Percentiles rank a stretch among this genome's conserved stretches.
Conservation (phyloP, 768 basidiomycete genomes). For the Boletus pseudo-olivaceus region DNA sequence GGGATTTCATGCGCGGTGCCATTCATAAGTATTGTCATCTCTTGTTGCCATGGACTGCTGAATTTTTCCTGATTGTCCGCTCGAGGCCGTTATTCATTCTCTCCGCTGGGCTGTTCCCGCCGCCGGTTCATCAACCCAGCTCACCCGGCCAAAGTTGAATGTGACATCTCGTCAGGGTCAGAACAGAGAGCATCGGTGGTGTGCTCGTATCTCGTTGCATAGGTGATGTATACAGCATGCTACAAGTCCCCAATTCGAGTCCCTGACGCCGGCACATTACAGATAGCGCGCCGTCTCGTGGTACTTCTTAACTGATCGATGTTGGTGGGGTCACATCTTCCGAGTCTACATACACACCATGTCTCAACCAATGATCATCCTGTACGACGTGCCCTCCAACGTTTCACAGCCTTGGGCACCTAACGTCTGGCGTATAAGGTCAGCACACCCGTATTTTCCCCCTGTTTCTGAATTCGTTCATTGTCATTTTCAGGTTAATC, state of each 20-base stretch:
- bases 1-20: conserved; percentile 4
- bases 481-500: conserved; percentile 48
- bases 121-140: conserved; percentile 4
- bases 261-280: neutral
- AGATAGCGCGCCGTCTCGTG: neutral
- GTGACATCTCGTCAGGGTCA: conserved; percentile 2
- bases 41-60: conserved; percentile 1
- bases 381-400: conserved; percentile 65
- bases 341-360: conserved; percentile 19
- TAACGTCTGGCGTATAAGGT: conserved; percentile 72
- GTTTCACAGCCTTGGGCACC: conserved; percentile 72
- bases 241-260: neutral
- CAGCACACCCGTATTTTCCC: conserved; percentile 4
- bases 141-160: neutral
- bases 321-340: neutral
- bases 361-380: conserved; percentile 51
- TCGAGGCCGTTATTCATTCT: neutral
- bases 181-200: conserved; percentile 12
- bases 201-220: conserved; percentile 6
- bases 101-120: neutral
- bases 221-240: conserved; percentile 12
- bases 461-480: neutral
- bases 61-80: neutral
- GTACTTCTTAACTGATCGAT: conserved; percentile 11
- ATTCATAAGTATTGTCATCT: neutral